Evolutionary conservation across 495 filamentous ascomycete genomes (phyloP).

Genomic region (Aspergillus cristatus): DNA sequence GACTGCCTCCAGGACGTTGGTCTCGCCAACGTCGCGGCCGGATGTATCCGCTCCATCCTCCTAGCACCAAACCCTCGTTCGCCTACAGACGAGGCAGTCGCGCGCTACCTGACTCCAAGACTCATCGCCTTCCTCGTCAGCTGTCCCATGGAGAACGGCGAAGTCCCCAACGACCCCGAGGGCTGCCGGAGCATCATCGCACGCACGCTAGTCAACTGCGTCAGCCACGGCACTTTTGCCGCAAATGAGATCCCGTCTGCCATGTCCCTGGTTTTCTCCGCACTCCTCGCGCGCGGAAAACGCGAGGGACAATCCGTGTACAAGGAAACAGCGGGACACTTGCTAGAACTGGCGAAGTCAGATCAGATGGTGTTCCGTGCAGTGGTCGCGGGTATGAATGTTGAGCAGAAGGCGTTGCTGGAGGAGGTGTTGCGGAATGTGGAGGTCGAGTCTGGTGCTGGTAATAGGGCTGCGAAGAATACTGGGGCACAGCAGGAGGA

Average conservation of each 20-base stretch:
- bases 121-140: slow-evolving; percentile 66
- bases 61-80: slow-evolving; percentile 55
- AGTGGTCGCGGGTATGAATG: slow-evolving; percentile 62
- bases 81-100: slow-evolving; percentile 60
- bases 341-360: slow-evolving; percentile 72
- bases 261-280: slow-evolving; percentile 66
- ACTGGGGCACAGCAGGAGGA: slow-evolving; percentile 26
- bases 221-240: slow-evolving; percentile 40
- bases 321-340: slow-evolving; percentile 59
- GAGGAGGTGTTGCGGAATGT: slow-evolving; percentile 71
- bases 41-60: slow-evolving; percentile 78
- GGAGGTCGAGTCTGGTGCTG: slow-evolving; percentile 22
- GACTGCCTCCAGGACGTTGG: slow-evolving; percentile 75
- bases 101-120: slow-evolving; percentile 64
- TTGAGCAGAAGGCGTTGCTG: slow-evolving; percentile 63
- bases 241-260: slow-evolving; percentile 46
- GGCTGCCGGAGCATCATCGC: slow-evolving; percentile 57
- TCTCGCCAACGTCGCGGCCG: slow-evolving; percentile 75
- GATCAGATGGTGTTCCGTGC: slow-evolving; percentile 66
- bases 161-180: slow-evolving; percentile 59
- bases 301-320: slow-evolving; percentile 40
- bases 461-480: slow-evolving; percentile 19
- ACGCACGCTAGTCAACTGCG: slow-evolving; percentile 64
- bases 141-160: slow-evolving; percentile 43
- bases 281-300: slow-evolving; percentile 65